Evolutionary conservation across 1,284 basidiomycete species (phyloP).

Genomic region (Entoloma clypeatum): DNA sequence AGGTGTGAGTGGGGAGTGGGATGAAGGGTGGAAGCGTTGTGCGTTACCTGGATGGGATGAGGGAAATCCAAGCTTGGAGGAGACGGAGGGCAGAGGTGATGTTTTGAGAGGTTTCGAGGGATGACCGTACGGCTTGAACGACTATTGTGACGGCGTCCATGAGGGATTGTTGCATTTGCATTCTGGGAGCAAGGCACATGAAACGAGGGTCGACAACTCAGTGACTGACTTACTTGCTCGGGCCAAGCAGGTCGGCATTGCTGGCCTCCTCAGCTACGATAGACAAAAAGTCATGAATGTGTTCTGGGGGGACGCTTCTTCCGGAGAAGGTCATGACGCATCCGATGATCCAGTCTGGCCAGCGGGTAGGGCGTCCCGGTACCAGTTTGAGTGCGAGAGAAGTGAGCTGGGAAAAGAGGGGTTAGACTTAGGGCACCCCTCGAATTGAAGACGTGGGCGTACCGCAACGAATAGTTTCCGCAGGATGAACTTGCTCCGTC

Average conservation of each 20-base stretch:
- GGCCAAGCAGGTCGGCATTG: conserved; percentile 69
- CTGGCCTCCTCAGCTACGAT: conserved; percentile 81
- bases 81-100: conserved; percentile 72
- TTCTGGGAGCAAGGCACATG: conserved; percentile 33
- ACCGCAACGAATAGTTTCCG: conserved; percentile 86
- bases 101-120: conserved; percentile 46
- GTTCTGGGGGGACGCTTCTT: conserved; percentile 50
- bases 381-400: conserved; percentile 74
- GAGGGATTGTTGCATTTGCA: conserved; percentile 60
- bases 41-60: conserved; percentile 64
- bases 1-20: conserved; percentile 50
- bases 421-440: too few species aligned
- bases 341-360: conserved; percentile 71
- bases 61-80: conserved; percentile 76
- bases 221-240: conserved; percentile 71
- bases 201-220: conserved; percentile 24
- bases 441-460: too few species aligned
- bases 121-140: conserved; percentile 57
- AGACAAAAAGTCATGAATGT: conserved; percentile 74
- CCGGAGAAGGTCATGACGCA: conserved; percentile 56
- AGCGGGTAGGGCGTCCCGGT: conserved; percentile 50
- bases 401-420: conserved; percentile 59
- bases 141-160: conserved; percentile 66
- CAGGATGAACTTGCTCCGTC: conserved; percentile 65
- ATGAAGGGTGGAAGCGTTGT: conserved; percentile 60